phyloP scores from a whole-genome alignment of 768 basidiomycete species.

The Collybiopsis luxurians region DNA sequence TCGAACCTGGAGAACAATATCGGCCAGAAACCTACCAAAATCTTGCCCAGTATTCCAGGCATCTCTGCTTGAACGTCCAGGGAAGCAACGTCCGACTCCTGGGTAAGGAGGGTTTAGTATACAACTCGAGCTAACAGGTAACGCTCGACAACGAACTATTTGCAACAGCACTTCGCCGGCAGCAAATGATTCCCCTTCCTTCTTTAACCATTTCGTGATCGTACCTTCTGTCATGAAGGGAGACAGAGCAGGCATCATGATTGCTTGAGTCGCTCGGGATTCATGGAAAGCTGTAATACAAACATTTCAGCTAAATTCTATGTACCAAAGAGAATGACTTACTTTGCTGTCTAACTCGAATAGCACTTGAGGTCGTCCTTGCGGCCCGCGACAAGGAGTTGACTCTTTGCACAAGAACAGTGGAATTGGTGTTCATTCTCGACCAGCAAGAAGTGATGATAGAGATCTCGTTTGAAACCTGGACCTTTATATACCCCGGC shows the following conservation, averaged over 20 bases:
- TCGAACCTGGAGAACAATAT: not conserved
- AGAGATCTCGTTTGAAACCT: not conserved
- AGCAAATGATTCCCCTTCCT: slow-evolving; percentile 68
- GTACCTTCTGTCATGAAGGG: slow-evolving; percentile 89
- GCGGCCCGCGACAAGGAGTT: slow-evolving; percentile 7
- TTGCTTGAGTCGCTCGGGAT: slow-evolving; percentile 21
- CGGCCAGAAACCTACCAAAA: slow-evolving; percentile 52
- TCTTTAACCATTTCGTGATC: slow-evolving; percentile 76
- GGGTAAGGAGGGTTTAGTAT: not conserved
- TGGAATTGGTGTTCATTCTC: slow-evolving; percentile 7
- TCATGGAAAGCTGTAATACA: slow-evolving; percentile 5
- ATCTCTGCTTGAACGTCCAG: slow-evolving; percentile 92
- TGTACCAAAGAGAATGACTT: not conserved
- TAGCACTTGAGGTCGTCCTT: not conserved
- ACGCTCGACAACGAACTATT: slow-evolving; percentile 47
- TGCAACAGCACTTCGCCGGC: slow-evolving; percentile 76
- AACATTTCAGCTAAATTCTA: no score
- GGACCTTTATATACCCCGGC: not conserved
- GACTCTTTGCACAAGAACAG: slow-evolving; percentile 1
- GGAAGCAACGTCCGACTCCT: slow-evolving; percentile 60
- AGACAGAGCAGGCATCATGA: slow-evolving; percentile 83
- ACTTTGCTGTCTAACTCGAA: slow-evolving; percentile 7
- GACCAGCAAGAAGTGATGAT: slow-evolving; percentile 7
- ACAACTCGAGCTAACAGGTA: no score
- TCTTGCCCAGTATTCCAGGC: slow-evolving; percentile 83